Evolutionary conservation across 2,329 filamentous ascomycete species (phyloP).

Genomic region (Sclerotiophoma versabilis): DNA sequence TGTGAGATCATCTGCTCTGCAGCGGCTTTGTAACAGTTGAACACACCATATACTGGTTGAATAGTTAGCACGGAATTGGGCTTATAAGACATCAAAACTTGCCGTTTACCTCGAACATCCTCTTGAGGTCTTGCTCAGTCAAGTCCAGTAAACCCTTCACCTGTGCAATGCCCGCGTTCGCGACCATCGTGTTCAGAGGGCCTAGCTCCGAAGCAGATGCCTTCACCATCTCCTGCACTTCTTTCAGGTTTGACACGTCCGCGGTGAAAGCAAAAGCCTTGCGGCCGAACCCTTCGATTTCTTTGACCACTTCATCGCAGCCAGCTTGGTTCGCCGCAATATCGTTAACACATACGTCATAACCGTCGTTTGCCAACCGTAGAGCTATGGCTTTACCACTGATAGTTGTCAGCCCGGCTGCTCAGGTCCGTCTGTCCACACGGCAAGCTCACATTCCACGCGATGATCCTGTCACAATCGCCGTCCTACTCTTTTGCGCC

Average conservation of each 20-base stretch:
- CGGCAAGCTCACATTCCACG: constrained; percentile 45
- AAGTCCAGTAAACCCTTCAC: constrained; percentile 64
- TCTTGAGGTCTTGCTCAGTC: constrained; percentile 63
- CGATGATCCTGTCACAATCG: constrained; percentile 49
- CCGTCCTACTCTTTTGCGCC: constrained; percentile 35
- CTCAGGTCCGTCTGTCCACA: neutral
- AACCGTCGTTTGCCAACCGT: constrained; percentile 69
- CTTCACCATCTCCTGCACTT: constrained; percentile 63
- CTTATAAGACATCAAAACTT: neutral
- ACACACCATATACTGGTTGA: constrained; percentile 63
- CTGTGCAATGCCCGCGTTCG: constrained; percentile 69
- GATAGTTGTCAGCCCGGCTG: constrained; percentile 7
- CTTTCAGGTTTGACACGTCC: constrained; percentile 64
- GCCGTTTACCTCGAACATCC: constrained; percentile 68
- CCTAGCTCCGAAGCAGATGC: constrained; percentile 62
- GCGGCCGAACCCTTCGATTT: constrained; percentile 61
- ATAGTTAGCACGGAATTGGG: neutral
- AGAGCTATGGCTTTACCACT: constrained; percentile 69
- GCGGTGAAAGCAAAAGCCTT: constrained; percentile 64
- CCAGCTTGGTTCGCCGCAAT: constrained; percentile 60
- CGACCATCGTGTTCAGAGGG: constrained; percentile 61
- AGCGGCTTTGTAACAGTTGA: constrained; percentile 69
- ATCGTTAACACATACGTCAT: constrained; percentile 71
- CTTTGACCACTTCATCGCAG: constrained; percentile 61
- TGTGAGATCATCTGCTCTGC: constrained; percentile 71